These are phyloP conservation scores for Tripterygium wilfordii DNA, from an alignment of 177 flowering plant species.

Conservation along the genomic window DNA sequence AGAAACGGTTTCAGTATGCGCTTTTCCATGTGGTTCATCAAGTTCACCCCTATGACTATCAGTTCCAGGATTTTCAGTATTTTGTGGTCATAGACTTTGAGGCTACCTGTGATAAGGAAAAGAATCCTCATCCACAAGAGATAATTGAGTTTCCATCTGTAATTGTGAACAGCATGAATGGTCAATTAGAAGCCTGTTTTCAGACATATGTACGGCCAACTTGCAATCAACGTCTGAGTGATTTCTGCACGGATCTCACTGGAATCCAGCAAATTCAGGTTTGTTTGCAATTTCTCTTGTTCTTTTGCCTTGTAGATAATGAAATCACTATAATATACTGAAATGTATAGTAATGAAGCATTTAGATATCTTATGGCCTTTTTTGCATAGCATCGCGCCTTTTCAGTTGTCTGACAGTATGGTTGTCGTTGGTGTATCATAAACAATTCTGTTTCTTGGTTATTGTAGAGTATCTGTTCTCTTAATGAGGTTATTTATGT, in stretches of 20 bases:
- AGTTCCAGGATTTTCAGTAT: slow-evolving; percentile 81
- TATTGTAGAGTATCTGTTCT: too few species aligned
- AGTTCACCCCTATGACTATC: slow-evolving; percentile 38
- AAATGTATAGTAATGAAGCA: too few species aligned
- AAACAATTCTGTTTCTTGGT: too few species aligned
- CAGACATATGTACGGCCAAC: slow-evolving; percentile 89
- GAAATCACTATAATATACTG: too few species aligned
- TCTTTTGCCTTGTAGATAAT: neutral
- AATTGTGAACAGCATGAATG: slow-evolving; percentile 74
- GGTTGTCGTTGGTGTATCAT: too few species aligned
- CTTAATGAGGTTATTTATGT: too few species aligned
- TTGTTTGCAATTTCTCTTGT: slow-evolving; percentile 1
- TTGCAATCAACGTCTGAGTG: slow-evolving; percentile 70
- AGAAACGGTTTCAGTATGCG: slow-evolving; percentile 37
- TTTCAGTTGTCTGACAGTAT: too few species aligned
- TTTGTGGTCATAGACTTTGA: slow-evolving; percentile 98
- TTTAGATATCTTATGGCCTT: too few species aligned
- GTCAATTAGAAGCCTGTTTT: slow-evolving; percentile 75
- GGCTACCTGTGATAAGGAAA: slow-evolving; percentile 93
- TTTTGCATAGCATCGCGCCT: too few species aligned
- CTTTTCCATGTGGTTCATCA: slow-evolving; percentile 48
- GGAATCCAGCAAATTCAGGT: slow-evolving; percentile 99
- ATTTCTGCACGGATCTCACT: slow-evolving; percentile 96
- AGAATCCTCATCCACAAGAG: slow-evolving; percentile 86
- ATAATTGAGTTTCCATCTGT: slow-evolving; percentile 98